These are phyloP conservation scores for Cairneyella variabilis DNA, from an alignment of 495 filamentous ascomycete genomes.

Conservation along the genomic window DNA sequence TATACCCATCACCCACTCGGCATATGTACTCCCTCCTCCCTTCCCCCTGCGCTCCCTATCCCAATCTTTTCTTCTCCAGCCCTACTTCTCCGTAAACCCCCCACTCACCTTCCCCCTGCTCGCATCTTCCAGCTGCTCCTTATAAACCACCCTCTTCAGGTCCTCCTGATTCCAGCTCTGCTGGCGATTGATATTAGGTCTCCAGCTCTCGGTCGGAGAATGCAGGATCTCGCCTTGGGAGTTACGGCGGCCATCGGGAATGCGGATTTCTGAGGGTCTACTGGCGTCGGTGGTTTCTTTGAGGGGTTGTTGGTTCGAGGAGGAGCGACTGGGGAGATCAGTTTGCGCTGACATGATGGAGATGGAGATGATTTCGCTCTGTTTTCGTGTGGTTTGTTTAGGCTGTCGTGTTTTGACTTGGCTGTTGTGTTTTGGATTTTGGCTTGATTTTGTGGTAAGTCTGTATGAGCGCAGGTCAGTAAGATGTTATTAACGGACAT, in stretches of 20 bases:
- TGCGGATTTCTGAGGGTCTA: neutral
- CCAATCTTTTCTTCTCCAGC: neutral
- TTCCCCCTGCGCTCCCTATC: neutral
- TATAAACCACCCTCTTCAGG: constrained; percentile 32
- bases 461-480: no score
- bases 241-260: constrained; percentile 21
- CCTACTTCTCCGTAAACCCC: constrained; percentile 15
- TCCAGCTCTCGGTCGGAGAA: constrained; percentile 33
- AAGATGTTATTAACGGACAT: no score
- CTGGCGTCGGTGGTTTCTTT: neutral
- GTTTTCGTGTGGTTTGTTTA: neutral
- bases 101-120: neutral
- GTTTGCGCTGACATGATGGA: neutral
- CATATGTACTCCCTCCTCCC: no score
- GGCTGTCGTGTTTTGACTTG: neutral
- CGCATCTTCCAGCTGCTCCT: constrained; percentile 2
- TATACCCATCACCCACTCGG: no score
- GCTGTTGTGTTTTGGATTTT: no score
- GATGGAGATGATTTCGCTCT: no score
- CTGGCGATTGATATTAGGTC: constrained; percentile 36
- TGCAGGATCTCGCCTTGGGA: constrained; percentile 14
- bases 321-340: constrained; percentile 1
- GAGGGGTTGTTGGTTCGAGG: neutral
- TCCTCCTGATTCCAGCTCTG: constrained; percentile 46
- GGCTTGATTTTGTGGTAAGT: no score